phyloP scores from a whole-genome alignment of 345 rosid genomes.

The Gossypioides kirkii region DNA sequence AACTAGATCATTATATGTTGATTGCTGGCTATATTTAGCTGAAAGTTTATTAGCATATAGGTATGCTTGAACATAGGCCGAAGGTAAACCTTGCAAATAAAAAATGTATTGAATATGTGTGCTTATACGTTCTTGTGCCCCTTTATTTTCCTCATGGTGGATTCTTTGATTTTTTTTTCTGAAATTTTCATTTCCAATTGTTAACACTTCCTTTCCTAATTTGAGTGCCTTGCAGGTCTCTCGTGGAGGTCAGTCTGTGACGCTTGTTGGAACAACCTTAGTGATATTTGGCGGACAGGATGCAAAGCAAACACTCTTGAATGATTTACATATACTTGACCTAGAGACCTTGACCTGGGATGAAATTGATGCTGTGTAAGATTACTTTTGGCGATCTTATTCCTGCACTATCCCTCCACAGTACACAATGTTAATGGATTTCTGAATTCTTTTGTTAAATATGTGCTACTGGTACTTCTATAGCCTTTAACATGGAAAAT shows the following conservation, averaged over 20 bases:
- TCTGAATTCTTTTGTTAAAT: neutral
- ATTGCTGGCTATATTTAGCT: neutral
- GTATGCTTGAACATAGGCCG: neutral
- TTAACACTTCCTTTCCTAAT: neutral
- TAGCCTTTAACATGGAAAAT: neutral
- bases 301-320: constrained; percentile 82
- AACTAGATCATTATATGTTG: neutral
- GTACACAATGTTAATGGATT: neutral
- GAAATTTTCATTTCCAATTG: neutral
- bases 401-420: neutral
- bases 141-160: neutral
- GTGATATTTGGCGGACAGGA: constrained; percentile 98
- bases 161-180: neutral
- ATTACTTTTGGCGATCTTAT: constrained; percentile 11
- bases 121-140: neutral
- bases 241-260: constrained; percentile 97
- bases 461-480: neutral
- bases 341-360: constrained; percentile 99
- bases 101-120: neutral
- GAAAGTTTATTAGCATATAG: neutral
- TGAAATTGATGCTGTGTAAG: constrained; percentile 95
- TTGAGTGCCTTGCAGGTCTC: constrained; percentile 56
- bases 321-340: constrained; percentile 94
- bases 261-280: constrained; percentile 72
- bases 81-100: constrained; percentile 5